phyloP scores from a whole-genome alignment of 208 protist genomes.

The Leishmania lainsoni region DNA sequence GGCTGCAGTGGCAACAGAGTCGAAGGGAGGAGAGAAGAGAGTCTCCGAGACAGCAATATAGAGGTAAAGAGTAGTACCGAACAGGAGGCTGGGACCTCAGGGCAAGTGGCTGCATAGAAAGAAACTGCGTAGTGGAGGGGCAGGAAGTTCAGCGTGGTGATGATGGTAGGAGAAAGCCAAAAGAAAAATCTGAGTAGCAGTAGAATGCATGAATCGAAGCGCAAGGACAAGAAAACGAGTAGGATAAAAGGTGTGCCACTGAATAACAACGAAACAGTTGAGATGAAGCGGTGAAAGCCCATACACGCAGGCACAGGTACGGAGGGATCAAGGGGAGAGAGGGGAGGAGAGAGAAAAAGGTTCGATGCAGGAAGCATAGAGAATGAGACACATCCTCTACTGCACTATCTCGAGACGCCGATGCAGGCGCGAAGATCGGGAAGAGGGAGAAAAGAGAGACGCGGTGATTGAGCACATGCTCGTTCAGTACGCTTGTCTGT shows the following conservation, averaged over 20 bases:
- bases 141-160: not conserved
- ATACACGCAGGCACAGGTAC: not conserved
- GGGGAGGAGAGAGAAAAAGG: not conserved
- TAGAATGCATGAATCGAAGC: not conserved
- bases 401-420: not conserved
- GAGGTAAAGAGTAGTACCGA: slow-evolving; percentile 9
- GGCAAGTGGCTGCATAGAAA: not conserved
- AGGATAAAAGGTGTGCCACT: too few relatives aligned
- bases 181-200: not conserved
- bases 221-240: not conserved
- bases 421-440: not conserved
- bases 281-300: not conserved
- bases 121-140: not conserved
- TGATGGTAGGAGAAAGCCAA: not conserved
- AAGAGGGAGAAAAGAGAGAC: not conserved
- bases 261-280: too few relatives aligned
- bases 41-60: not conserved
- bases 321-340: not conserved
- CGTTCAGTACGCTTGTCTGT: not conserved
- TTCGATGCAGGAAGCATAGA: not conserved
- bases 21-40: slow-evolving; percentile 1
- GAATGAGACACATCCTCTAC: not conserved
- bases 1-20: not conserved
- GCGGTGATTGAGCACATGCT: not conserved
- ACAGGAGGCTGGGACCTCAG: not conserved